A percentile compares a stretch with the other conserved stretches of the same genome.
These are phyloP conservation scores for Meripilus lineatus DNA, from an alignment of 1,284 basidiomycete species.

Conservation along the genomic window DNA sequence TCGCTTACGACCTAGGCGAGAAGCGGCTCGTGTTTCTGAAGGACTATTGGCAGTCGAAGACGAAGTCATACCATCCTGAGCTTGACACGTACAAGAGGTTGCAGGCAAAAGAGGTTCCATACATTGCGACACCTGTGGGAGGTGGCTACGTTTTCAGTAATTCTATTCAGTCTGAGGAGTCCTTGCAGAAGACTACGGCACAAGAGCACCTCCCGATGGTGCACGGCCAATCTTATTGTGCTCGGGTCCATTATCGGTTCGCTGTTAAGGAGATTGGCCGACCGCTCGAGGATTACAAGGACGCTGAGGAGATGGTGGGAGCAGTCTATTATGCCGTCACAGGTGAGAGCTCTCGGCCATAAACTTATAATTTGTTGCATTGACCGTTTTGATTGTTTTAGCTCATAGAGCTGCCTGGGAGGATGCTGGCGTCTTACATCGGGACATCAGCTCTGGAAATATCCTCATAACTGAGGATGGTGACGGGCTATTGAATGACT, in stretches of 20 bases:
- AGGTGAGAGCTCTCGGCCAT: too few relatives aligned
- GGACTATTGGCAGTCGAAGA: background rate
- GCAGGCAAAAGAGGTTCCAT: background rate
- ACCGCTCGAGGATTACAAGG: background rate
- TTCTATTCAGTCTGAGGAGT: background rate
- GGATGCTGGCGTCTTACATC: background rate
- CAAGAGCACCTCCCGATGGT: background rate
- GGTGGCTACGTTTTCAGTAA: conserved; percentile 14
- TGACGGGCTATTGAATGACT: background rate
- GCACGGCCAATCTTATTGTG: background rate
- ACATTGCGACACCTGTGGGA: conserved; percentile 22
- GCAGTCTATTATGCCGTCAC: background rate
- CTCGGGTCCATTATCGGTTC: conserved; percentile 2
- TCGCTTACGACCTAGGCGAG: background rate
- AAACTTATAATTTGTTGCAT: too few relatives aligned
- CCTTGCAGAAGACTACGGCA: background rate
- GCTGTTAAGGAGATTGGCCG: conserved; percentile 1
- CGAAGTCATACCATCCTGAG: background rate
- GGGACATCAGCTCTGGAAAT: conserved; percentile 3
- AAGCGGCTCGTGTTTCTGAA: conserved; percentile 2
- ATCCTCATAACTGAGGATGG: background rate
- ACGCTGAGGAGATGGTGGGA: background rate
- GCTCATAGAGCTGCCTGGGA: too few relatives aligned
- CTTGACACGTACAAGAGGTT: background rate
- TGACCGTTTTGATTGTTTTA: too few relatives aligned